These are phyloP conservation scores for Phoenix roebelenii DNA, from an alignment of 176 grass and related monocot genomes.

Conservation along the genomic window DNA sequence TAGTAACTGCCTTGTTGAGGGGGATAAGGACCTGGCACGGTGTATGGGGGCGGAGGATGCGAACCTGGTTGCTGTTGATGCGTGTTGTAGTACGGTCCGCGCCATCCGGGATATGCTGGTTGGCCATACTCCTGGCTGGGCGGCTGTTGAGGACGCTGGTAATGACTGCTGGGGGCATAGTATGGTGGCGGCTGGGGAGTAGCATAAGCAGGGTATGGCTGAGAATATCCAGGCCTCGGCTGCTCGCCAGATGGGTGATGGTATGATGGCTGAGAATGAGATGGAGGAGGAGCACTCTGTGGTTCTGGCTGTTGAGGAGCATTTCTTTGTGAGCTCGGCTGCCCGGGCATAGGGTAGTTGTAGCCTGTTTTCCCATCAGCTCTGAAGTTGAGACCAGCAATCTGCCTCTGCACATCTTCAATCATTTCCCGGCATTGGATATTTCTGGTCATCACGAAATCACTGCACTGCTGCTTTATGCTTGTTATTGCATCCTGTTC, in stretches of 20 bases:
- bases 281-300: slow-evolving; percentile 32
- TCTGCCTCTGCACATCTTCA: slow-evolving; percentile 79
- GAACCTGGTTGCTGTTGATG: slow-evolving; percentile 43
- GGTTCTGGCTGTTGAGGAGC: slow-evolving; percentile 38
- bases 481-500: slow-evolving; percentile 82
- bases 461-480: slow-evolving; percentile 89
- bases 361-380: slow-evolving; percentile 19
- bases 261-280: slow-evolving; percentile 31
- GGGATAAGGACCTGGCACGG: slow-evolving; percentile 39
- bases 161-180: slow-evolving; percentile 25
- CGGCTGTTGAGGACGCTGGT: slow-evolving; percentile 20
- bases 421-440: slow-evolving; percentile 99
- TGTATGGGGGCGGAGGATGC: slow-evolving; percentile 56
- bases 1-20: slow-evolving; percentile 66
- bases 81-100: slow-evolving; percentile 68
- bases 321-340: slow-evolving; percentile 28
- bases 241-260: slow-evolving; percentile 35
- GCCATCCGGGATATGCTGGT: slow-evolving; percentile 90
- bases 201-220: slow-evolving; percentile 24
- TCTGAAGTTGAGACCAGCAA: slow-evolving; percentile 85
- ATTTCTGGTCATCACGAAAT: slow-evolving; percentile 86
- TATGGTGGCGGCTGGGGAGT: slow-evolving; percentile 26
- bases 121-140: slow-evolving; percentile 64
- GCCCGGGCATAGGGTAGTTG: slow-evolving; percentile 36
- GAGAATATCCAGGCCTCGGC: slow-evolving; percentile 23